These are phyloP conservation scores for Candida mattraensis DNA, from an alignment of 805 yeast genomes.

Conservation along the genomic window DNA sequence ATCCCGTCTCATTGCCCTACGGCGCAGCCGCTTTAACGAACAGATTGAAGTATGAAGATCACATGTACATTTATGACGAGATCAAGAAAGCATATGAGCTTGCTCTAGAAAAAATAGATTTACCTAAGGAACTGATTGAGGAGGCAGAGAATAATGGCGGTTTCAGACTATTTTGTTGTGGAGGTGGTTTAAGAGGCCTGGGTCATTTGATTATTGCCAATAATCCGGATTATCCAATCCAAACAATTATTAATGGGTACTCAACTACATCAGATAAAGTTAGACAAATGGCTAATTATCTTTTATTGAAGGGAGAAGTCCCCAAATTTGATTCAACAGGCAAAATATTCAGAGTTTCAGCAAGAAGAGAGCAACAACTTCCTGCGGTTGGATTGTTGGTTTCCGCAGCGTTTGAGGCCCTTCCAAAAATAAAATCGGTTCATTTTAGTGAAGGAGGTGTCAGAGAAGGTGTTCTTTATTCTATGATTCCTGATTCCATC, in stretches of 20 bases:
- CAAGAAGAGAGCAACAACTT: slow-evolving; percentile 61
- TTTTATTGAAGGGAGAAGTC: slow-evolving; percentile 47
- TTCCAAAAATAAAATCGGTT: slow-evolving; percentile 60
- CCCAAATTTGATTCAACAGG: slow-evolving; percentile 40
- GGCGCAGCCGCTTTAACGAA: slow-evolving; percentile 71
- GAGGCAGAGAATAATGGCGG: slow-evolving; percentile 60
- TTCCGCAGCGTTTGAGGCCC: slow-evolving; percentile 59
- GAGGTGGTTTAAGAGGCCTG: slow-evolving; percentile 73
- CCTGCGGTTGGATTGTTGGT: slow-evolving; percentile 69
- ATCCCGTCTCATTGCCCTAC: slow-evolving; percentile 66
- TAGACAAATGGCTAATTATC: slow-evolving; percentile 48
- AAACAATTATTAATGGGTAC: slow-evolving; percentile 68
- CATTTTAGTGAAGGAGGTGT: slow-evolving; percentile 78
- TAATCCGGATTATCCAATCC: slow-evolving; percentile 61
- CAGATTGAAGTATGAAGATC: slow-evolving; percentile 51
- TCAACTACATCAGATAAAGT: slow-evolving; percentile 57
- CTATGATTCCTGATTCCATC: slow-evolving; percentile 55
- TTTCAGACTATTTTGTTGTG: slow-evolving; percentile 62
- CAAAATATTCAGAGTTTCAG: slow-evolving; percentile 63
- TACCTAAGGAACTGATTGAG: slow-evolving; percentile 51
- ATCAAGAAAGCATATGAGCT: slow-evolving; percentile 49
- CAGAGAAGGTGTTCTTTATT: slow-evolving; percentile 71
- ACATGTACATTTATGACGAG: slow-evolving; percentile 50
- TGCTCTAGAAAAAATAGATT: slow-evolving; percentile 49
- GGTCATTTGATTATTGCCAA: slow-evolving; percentile 57